Evolutionary conservation across 2,329 filamentous ascomycete genomes (phyloP), one percentile per base, ranked within the genome.

Genomic region (Aspergillus sp.): DNA sequence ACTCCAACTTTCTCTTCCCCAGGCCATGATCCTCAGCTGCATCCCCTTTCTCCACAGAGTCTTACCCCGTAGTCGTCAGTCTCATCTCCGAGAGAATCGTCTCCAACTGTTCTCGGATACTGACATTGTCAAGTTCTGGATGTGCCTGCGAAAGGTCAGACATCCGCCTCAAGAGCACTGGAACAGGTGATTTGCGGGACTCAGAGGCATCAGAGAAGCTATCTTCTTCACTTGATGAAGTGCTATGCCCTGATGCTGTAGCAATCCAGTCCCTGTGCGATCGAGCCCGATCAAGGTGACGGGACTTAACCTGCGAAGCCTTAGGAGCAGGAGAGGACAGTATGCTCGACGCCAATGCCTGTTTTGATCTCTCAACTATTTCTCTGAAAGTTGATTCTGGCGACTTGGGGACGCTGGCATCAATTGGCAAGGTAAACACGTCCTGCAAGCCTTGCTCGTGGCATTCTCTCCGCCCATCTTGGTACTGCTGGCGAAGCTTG

Each of bases 71-170:
- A n/a, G 36, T 44, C n/a, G 36, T 44, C n/a, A 62, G n/a, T 4
- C 57, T 60, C 39, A 68, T 59, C 10, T 60, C 48, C 11, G 23
- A 41, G 54, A 68, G 39, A 19, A 69, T 36, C 13, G 53, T 44
- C 32, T 62, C 65, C 56, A 70, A 54, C 23, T 42, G 54, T 8
- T 47, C 49, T 19, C 67, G 66, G 39, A 68, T 63, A 6, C 57
- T 58, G 25, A 59, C 15, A 2, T 58, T 68, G 51, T 70, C 68
- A 48, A 69, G 58, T 25, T 65, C 61, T 0, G 68, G 66, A 5
- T 57, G 54, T 8, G 47, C 53, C 23, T 64, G 47, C 11, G 65
- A 42, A 30, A 68, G 54, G 13, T 63, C 60, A 8, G 62, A 32
- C 7, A 61, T 56, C 19, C 56, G 62, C 38, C 57, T 57, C 41